Conservation (phyloP, 176 grass and related monocot species). For the Avena insularis region DNA sequence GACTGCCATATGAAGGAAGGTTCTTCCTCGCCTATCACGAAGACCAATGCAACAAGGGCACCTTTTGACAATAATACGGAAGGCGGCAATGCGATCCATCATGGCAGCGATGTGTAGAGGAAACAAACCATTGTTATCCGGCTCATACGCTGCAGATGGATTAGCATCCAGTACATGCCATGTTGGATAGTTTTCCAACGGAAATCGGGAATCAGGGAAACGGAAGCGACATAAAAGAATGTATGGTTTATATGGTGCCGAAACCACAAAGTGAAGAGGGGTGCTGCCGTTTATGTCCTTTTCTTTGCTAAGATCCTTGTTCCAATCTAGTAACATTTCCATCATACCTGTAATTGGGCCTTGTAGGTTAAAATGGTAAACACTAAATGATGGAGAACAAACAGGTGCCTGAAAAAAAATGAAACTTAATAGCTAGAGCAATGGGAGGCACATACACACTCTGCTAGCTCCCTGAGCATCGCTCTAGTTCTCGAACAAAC, state of each 20-base stretch:
- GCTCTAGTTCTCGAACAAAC: too few relatives aligned
- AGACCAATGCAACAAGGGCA: too few relatives aligned
- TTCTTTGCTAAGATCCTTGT: background rate
- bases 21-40: background rate
- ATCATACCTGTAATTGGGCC: background rate
- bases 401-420: too few relatives aligned
- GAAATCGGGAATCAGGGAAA: background rate
- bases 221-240: background rate
- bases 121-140: background rate
- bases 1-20: background rate
- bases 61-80: background rate
- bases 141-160: background rate
- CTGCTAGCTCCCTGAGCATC: too few relatives aligned
- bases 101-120: background rate
- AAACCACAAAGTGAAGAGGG: background rate
- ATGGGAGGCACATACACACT: too few relatives aligned
- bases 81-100: background rate
- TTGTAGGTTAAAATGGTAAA: too few relatives aligned
- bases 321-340: background rate
- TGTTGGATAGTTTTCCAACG: background rate
- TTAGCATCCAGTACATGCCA: background rate
- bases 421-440: too few relatives aligned
- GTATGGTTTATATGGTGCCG: background rate
- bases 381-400: too few relatives aligned
- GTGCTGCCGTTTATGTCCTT: constrained; percentile 1